Base-by-base conservation (phyloP, 257 asterid species). In the Ilex aquifolium region DNA sequence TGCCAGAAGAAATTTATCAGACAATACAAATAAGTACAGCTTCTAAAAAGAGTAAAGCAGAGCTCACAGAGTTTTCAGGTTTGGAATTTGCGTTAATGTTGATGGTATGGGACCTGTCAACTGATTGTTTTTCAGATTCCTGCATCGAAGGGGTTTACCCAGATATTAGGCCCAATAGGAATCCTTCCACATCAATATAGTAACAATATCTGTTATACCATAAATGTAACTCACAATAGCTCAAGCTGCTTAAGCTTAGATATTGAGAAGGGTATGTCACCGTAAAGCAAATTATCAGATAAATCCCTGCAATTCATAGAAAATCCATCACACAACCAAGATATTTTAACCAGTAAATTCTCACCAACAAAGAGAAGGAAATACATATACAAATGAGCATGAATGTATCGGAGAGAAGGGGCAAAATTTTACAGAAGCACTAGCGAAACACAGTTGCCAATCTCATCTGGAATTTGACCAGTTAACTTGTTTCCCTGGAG, bases 181-280 rank as follows among this genome's bases (percentile, higher is more conserved):
- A 49, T 49, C 5, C 31, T 36, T 36, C 42, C 8, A 36, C 8
- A 7, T 36, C 5, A 36, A 36, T 4, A 36, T 7, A 7, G 42
- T 0, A 36, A 36, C 42, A 36, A 21, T 21, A 21, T 21, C 0
- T 7, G 8, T 36, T 4, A 36, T 36, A 36, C 42, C 8, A 36
- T 4, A 36, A 4, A 7, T 7, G 52, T 2, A 21, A 78, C 99
- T 85, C 78, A 93, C 99, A 93, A 71, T 46, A 77, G 66, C 73
- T 93, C 97, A 31, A 93, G 99, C 76, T 81, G 88, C 87, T 93
- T 93, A 21, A 93, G 95, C 83, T 87, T 93, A 31, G 96, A 90
- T 55, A 90, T 68, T 8, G 99, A 85, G 61, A 90, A 93, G 30
- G 99, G 95, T 57, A 93, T 69, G 74, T 93, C 99, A 31, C 99